A percentile compares a stretch with the other conserved stretches of the same genome.
phyloP scores from a whole-genome alignment of 495 filamentous ascomycete species.

The Chaetomium fimeti region DNA sequence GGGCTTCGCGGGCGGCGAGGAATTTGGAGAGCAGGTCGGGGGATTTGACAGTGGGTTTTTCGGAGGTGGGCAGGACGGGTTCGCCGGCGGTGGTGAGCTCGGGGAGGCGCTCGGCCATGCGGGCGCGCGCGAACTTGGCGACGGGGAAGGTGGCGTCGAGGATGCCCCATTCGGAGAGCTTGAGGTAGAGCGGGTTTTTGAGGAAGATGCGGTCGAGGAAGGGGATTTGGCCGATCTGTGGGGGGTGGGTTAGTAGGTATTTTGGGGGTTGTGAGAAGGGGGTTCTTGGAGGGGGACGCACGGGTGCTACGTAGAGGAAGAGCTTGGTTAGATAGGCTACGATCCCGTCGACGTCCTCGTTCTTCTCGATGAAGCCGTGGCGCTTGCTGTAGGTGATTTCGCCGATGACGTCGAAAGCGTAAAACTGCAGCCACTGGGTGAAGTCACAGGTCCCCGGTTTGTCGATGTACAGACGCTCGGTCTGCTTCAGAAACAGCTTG shows the following conservation, averaged over 20 bases:
- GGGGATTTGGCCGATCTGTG: conserved; percentile 60
- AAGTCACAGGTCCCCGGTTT: conserved; percentile 60
- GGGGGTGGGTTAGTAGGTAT: neutral
- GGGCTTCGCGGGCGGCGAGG: conserved; percentile 54
- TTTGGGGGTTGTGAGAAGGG: conserved; percentile 35
- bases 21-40: conserved; percentile 62
- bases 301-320: conserved; percentile 61
- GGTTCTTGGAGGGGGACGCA: conserved; percentile 31
- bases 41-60: conserved; percentile 46
- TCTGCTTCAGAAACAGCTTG: conserved; percentile 61
- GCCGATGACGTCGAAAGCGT: conserved; percentile 74
- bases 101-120: conserved; percentile 54
- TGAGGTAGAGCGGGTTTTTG: conserved; percentile 59
- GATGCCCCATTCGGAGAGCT: conserved; percentile 48
- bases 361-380: conserved; percentile 62
- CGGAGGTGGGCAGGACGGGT: conserved; percentile 39
- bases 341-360: conserved; percentile 63
- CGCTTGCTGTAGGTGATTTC: conserved; percentile 64
- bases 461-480: conserved; percentile 57
- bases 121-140: conserved; percentile 57
- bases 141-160: conserved; percentile 61
- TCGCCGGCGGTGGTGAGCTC: conserved; percentile 35
- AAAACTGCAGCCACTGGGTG: conserved; percentile 72
- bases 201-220: conserved; percentile 59
- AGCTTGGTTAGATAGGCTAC: conserved; percentile 54